Base-by-base conservation (phyloP, 345 rosid genomes). In the Physaria fendleri region DNA sequence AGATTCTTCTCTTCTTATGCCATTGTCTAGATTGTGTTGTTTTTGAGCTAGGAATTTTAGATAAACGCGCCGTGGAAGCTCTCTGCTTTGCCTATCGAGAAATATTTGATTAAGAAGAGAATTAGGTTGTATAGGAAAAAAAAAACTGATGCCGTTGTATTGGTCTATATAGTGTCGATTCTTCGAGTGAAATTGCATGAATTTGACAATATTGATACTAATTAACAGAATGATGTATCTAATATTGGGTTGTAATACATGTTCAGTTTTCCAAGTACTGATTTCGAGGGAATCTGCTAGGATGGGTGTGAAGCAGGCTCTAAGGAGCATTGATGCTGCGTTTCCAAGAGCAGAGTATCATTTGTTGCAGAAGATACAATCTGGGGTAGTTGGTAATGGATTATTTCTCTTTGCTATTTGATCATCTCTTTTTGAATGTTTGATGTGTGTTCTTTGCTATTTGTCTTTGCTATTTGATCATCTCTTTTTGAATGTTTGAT, bases 291-390 rank as follows among this genome's bases (percentile, higher is more conserved):
- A 49, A 72, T 68, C 52, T 38, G 44, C 22, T 38, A 56, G 55
- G 64, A 93, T 90, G 97, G 87, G 93, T 37, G 40, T 94, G 46
- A 87, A 81, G 73, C 99, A 87, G 75, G 90, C 87, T 13, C 56
- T 94, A 40, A 80, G 78, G 84, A 75, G 90, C 76, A 58, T 90
- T 9, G 97, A 94, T 66, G n/a, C n/a, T n/a, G 99, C 99, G 5
- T 94, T 90, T 56, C 97, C 97, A 56, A 92, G 97, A 8, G 84
- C 99, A 4, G 99, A 94, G 78, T 97, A 94, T 23, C 99, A 94
- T 59, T 71, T 87, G 77, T 12, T 94, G 74, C 97, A 75, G 75
- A 87, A 90, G 69, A 94, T 97, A 2, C 96, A 79, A 73, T 84
- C 97, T 14, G 99, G 99, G 9, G 99, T 96, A 16, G 64, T 90